Evolutionary conservation across 805 yeast species (phyloP).

Genomic region (Zygoascus ofunaensis): DNA sequence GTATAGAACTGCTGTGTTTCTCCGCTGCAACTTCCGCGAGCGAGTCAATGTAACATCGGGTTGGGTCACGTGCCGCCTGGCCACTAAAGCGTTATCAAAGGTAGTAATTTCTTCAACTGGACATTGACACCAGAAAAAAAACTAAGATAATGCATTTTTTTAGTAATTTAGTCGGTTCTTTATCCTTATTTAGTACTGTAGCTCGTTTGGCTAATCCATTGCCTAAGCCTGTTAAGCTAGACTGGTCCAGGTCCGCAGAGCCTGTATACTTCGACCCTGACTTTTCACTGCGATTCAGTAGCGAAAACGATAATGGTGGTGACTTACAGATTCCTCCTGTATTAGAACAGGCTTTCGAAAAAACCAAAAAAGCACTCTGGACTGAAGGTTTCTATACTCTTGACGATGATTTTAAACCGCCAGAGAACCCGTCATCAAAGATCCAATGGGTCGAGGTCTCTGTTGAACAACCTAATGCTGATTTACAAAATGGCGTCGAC

Average conservation of each 20-base stretch:
- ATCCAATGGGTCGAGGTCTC: conserved; percentile 8
- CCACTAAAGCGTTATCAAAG: no score
- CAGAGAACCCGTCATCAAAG: background rate
- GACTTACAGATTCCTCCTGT: background rate
- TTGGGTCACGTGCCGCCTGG: no score
- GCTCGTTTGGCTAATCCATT: conserved; percentile 1
- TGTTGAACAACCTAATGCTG: conserved; percentile 21
- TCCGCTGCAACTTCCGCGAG: no score
- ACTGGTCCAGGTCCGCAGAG: conserved; percentile 3
- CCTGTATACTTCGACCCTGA: background rate
- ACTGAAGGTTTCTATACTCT: background rate
- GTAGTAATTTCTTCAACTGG: no score
- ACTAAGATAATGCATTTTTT: background rate
- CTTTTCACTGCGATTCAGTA: no score
- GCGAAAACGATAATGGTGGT: background rate
- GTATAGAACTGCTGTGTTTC: no score
- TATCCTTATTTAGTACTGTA: background rate
- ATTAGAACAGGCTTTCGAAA: conserved; percentile 1
- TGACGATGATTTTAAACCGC: background rate
- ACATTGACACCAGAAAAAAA: background rate
- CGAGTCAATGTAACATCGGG: no score
- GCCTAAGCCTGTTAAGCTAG: conserved; percentile 5
- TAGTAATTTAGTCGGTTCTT: background rate
- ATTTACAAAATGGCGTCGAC: conserved; percentile 31
- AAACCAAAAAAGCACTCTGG: background rate